Evolutionary conservation across 2,329 filamentous ascomycete species (phyloP), one percentile per base, ranked within the genome.

Genomic region (Aspergillus pseudoviridinutans): DNA sequence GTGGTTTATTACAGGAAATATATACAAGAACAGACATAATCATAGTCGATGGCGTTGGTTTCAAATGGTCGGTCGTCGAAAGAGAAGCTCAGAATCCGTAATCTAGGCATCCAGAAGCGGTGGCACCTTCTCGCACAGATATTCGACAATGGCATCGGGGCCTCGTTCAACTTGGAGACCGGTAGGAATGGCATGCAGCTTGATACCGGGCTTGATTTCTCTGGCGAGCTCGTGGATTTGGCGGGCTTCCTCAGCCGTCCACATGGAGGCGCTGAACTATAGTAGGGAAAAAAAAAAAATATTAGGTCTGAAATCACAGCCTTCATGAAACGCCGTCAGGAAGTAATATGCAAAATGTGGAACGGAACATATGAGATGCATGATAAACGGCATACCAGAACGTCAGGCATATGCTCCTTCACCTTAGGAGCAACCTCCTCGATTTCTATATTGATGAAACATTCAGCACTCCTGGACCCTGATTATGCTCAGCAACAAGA

Each of bases 181-280:
- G 28, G 71, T 65, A 3, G 76, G 75, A 50, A 78, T 76, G 14
- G 75, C 76, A 58, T 78, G 74, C 35, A 74, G 68, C 65, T 75
- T 76, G 65, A 77, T 76, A 49, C 68, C 64, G 5, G 75, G 74
- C 24, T 67, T 69, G 58, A 74, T 69, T 24, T 67, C 69, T 20
- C 67, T 66, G 22, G 73, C 76, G 22, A 72, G 76, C 7, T 67
- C 60, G 46, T 75, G 72, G 49, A 78, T 77, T 42, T 69, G 62
- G 9, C 65, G 61, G 14, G 74, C 71, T 65, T 78, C 64, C 46
- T 77, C 73, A 2, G 67, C 69, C 32, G 78, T 77, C 81, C 82
- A 84, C 81, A 84, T 84, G 3, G 81, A 87, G 2, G 86, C 85
- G 53, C 80, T 84, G 74, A 86, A 87, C 82, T 86, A 58, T 55